These are phyloP conservation scores for Suillus variegatus DNA, from an alignment of 768 basidiomycete genomes.

Conservation along the genomic window DNA sequence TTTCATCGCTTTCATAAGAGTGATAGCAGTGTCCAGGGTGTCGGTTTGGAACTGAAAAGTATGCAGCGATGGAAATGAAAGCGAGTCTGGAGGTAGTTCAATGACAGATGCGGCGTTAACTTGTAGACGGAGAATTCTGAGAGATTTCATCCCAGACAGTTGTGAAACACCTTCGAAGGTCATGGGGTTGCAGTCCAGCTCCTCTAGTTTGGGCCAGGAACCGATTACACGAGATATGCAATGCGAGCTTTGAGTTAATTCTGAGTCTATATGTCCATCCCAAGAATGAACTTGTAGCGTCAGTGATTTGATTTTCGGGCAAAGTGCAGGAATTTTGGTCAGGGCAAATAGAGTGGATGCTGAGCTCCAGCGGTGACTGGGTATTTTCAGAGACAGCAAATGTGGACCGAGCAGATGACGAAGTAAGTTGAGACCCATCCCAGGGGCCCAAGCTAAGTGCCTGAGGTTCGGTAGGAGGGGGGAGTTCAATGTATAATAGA, in stretches of 20 bases:
- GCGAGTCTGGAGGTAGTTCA: not conserved
- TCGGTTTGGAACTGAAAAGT: slow-evolving; percentile 1
- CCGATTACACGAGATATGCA: slow-evolving; percentile 1
- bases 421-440: not conserved
- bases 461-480: slow-evolving; percentile 1
- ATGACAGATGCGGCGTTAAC: not conserved
- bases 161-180: not conserved
- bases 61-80: not conserved
- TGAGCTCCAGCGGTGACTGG: not conserved
- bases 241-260: not conserved
- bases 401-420: slow-evolving; percentile 6
- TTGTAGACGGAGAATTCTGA: not conserved
- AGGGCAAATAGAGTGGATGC: not conserved
- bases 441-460: slow-evolving; percentile 5
- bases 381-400: slow-evolving; percentile 1
- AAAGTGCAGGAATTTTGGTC: not conserved
- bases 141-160: not conserved
- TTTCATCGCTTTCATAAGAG: not conserved
- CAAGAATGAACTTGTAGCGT: slow-evolving; percentile 1
- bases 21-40: slow-evolving; percentile 1
- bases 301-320: slow-evolving; percentile 1
- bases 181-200: slow-evolving; percentile 4
- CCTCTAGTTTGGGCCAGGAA: slow-evolving; percentile 2
- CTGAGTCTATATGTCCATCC: not conserved
- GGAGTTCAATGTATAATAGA: slow-evolving; percentile 1